Percentiles rank a stretch among this genome's conserved stretches.
phyloP scores from a whole-genome alignment of 495 filamentous ascomycete genomes.

The Penicillium verhagenii region DNA sequence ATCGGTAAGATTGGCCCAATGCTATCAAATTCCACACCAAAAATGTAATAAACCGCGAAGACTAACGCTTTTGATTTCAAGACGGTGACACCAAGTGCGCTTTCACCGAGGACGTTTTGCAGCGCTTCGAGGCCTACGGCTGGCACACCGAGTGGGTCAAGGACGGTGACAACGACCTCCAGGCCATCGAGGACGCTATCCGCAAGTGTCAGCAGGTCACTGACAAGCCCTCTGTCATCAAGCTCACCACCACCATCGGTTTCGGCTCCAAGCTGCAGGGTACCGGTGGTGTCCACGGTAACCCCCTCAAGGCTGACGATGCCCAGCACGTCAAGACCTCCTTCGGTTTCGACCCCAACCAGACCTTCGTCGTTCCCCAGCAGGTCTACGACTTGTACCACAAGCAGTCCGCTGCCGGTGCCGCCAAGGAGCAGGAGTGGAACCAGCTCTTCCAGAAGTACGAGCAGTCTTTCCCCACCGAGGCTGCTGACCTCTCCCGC shows the following conservation, averaged over 20 bases:
- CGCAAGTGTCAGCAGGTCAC: constrained; percentile 79
- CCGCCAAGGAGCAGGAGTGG: constrained; percentile 93
- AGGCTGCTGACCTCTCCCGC: constrained; percentile 76
- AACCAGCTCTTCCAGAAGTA: constrained; percentile 91
- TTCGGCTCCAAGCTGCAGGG: constrained; percentile 93
- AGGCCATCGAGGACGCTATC: constrained; percentile 85
- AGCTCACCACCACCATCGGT: constrained; percentile 96
- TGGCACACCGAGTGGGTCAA: constrained; percentile 89
- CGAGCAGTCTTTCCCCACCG: constrained; percentile 66
- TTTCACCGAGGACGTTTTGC: constrained; percentile 96
- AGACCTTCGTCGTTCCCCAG: constrained; percentile 92
- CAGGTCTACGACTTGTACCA: constrained; percentile 90
- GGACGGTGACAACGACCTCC: constrained; percentile 88
- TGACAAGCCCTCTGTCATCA: constrained; percentile 96
- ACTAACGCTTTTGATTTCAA: constrained; percentile 28
- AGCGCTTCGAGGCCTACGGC: constrained; percentile 96
- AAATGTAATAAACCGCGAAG: too few relatives aligned
- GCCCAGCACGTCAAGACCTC: constrained; percentile 84
- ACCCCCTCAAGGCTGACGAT: constrained; percentile 91
- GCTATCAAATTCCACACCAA: background rate
- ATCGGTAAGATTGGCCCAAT: constrained; percentile 55
- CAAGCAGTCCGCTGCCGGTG: constrained; percentile 78
- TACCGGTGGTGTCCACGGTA: constrained; percentile 93
- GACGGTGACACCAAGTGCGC: constrained; percentile 93
- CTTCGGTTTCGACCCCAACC: constrained; percentile 94